Conservation (phyloP, 2,329 filamentous ascomycete species). For the Fusarium sp. region DNA sequence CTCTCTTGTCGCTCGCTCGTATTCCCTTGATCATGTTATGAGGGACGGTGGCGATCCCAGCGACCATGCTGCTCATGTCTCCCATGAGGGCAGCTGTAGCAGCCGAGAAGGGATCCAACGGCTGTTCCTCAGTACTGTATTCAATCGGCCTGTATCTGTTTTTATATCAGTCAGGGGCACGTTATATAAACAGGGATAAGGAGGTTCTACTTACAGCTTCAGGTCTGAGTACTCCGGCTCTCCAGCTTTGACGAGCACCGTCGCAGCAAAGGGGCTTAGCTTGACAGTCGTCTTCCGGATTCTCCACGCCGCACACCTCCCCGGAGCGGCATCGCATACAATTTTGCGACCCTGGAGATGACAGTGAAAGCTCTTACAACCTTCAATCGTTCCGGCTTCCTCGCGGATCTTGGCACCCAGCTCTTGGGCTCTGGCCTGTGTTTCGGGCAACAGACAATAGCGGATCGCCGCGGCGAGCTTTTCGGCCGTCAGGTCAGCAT, state of each 20-base stretch:
- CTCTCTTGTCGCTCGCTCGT: neutral
- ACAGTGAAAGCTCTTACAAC: constrained; percentile 76
- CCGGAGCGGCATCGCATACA: constrained; percentile 74
- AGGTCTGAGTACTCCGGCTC: constrained; percentile 75
- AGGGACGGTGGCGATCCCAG: neutral
- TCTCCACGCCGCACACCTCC: constrained; percentile 78
- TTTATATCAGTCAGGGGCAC: constrained; percentile 3
- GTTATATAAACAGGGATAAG: neutral
- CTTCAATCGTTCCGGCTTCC: constrained; percentile 72
- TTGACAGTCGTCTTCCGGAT: constrained; percentile 73
- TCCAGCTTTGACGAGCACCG: constrained; percentile 72
- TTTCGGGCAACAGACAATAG: constrained; percentile 70
- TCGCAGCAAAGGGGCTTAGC: constrained; percentile 78
- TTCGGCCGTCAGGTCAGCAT: constrained; percentile 73
- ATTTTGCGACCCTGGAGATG: constrained; percentile 69
- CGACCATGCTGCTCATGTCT: neutral
- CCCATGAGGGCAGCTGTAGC: neutral
- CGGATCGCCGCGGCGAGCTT: constrained; percentile 73
- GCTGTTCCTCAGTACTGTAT: constrained; percentile 82
- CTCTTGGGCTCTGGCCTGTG: constrained; percentile 63
- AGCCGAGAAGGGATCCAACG: constrained; percentile 82
- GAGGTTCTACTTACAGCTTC: constrained; percentile 68
- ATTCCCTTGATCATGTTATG: neutral
- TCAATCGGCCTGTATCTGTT: constrained; percentile 68
- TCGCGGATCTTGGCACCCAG: constrained; percentile 73